Conservation (phyloP, 148 eudicot species). For the Heliosperma pusillum region DNA sequence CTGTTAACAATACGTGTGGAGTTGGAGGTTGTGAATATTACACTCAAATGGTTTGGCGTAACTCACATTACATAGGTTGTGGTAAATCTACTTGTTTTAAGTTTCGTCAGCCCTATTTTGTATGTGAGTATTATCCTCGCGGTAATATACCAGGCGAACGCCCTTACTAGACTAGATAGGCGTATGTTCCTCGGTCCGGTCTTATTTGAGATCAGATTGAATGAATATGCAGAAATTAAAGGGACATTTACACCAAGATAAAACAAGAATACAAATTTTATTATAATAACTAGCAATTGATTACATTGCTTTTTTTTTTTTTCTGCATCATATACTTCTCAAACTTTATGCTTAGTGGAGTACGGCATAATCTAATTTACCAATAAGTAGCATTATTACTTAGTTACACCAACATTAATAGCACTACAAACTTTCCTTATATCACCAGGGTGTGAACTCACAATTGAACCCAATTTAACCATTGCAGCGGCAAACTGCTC, state of each 20-base stretch:
- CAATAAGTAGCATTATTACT: too few relatives aligned
- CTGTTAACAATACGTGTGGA: neutral
- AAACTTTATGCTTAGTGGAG: too few relatives aligned
- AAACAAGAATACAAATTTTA: too few relatives aligned
- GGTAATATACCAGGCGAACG: neutral
- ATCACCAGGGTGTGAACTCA: neutral
- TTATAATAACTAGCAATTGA: too few relatives aligned
- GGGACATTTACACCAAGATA: too few relatives aligned
- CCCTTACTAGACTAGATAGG: neutral
- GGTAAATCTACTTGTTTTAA: neutral
- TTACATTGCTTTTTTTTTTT: too few relatives aligned
- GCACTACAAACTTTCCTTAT: neutral
- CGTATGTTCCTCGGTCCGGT: neutral
- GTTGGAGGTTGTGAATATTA: neutral
- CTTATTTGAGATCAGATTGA: neutral
- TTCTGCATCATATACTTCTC: too few relatives aligned
- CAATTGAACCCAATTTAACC: neutral
- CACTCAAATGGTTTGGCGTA: slow-evolving; percentile 7
- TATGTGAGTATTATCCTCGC: slow-evolving; percentile 8
- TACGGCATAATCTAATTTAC: too few relatives aligned
- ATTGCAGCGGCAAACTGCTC: neutral
- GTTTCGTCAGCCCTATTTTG: neutral
- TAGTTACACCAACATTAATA: too few relatives aligned
- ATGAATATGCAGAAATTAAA: too few relatives aligned
- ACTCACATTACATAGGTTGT: neutral